phyloP scores from a whole-genome alignment of 2,329 filamentous ascomycete species.

The Colletotrichum echinochloae region DNA sequence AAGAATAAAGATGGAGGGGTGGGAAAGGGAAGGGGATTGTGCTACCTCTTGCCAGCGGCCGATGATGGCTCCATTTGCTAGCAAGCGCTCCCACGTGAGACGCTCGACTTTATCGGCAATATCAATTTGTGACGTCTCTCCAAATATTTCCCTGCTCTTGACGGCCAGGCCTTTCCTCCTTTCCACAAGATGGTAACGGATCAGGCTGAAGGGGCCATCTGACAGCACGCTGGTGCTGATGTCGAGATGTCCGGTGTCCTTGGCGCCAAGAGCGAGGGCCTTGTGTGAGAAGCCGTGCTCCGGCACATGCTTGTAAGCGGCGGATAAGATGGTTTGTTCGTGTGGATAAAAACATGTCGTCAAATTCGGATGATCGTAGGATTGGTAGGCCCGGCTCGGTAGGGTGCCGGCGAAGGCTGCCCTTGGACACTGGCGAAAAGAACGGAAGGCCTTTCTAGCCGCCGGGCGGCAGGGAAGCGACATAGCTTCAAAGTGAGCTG shows the following conservation, averaged over 20 bases:
- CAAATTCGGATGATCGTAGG: constrained; percentile 74
- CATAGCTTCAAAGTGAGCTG: constrained; percentile 6
- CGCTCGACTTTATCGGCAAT: constrained; percentile 75
- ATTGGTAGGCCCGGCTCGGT: constrained; percentile 71
- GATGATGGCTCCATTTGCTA: constrained; percentile 79
- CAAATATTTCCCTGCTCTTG: constrained; percentile 55
- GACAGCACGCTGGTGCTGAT: constrained; percentile 87
- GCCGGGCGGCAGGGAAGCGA: constrained; percentile 9
- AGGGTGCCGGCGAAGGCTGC: not conserved
- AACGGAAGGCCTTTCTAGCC: constrained; percentile 14
- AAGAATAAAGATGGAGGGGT: not conserved
- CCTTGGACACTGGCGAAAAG: constrained; percentile 13
- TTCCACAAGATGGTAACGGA: constrained; percentile 80
- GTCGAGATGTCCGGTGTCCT: constrained; percentile 87
- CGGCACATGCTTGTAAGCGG: constrained; percentile 84
- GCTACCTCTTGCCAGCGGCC: constrained; percentile 87
- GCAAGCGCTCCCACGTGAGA: constrained; percentile 81
- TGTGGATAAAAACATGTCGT: constrained; percentile 72
- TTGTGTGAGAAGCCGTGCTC: constrained; percentile 82
- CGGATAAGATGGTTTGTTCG: constrained; percentile 82
- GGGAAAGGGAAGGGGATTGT: constrained; percentile 1
- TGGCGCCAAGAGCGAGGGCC: constrained; percentile 81
- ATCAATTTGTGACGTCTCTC: constrained; percentile 45
- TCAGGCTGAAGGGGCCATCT: constrained; percentile 82
- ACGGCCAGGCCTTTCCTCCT: constrained; percentile 71